These are phyloP conservation scores for Ochetophila trinervis DNA, from an alignment of 306 rosid species.

Conservation along the genomic window DNA sequence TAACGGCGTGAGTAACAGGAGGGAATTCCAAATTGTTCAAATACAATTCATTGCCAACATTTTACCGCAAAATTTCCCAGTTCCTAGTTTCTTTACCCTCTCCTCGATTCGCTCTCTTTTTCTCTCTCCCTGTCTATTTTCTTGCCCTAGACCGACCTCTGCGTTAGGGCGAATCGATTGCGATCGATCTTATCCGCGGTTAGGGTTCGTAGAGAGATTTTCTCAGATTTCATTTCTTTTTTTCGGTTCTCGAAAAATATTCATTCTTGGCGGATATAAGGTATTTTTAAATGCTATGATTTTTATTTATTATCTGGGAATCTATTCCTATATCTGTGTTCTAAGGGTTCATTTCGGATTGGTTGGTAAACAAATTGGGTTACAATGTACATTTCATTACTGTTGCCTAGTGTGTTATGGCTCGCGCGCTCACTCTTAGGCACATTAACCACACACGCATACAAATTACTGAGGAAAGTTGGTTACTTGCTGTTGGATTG, in stretches of 20 bases:
- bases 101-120: neutral
- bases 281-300: neutral
- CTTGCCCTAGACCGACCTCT: conserved; percentile 8
- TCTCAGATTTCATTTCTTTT: neutral
- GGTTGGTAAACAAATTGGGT: neutral
- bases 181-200: conserved; percentile 1
- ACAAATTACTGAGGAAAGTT: too few species aligned
- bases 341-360: conserved; percentile 7
- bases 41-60: conserved; percentile 4
- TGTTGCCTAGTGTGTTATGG: neutral
- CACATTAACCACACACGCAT: too few species aligned
- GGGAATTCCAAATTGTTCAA: conserved; percentile 45
- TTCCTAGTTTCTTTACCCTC: neutral
- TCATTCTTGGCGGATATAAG: conserved; percentile 10
- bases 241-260: neutral
- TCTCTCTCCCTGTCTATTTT: neutral
- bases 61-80: conserved; percentile 10
- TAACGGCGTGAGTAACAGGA: conserved; percentile 42
- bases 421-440: too few species aligned
- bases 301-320: neutral
- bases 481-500: too few species aligned
- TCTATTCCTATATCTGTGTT: neutral
- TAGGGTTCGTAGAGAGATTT: neutral
- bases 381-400: neutral
- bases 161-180: conserved; percentile 17